Conservation (phyloP, 768 basidiomycete species). For the Cubamyces lactineus region DNA sequence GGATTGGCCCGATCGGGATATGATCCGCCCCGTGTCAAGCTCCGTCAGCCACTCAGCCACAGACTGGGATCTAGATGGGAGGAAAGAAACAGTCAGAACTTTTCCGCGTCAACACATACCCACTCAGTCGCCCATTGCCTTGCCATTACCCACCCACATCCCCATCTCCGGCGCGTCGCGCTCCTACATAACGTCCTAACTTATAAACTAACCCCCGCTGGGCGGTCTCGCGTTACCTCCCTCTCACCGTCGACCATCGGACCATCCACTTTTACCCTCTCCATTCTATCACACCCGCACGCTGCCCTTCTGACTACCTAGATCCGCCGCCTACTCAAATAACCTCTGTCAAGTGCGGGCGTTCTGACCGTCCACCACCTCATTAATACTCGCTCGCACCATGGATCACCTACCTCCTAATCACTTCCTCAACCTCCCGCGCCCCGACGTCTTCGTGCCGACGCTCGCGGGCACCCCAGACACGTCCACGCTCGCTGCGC, state of each 20-base stretch:
- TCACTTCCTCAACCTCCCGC: slow-evolving; percentile 42
- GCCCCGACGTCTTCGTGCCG: slow-evolving; percentile 35
- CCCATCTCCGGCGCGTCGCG: slow-evolving; percentile 16
- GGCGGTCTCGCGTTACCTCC: neutral
- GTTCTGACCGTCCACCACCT: neutral
- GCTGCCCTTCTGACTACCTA: neutral
- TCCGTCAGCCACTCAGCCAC: slow-evolving; percentile 7
- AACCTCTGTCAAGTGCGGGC: neutral
- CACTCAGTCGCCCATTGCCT: neutral
- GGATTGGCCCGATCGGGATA: slow-evolving; percentile 8
- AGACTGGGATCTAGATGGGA: slow-evolving; percentile 18
- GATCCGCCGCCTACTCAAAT: neutral
- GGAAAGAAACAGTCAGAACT: slow-evolving; percentile 15
- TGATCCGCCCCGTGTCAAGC: slow-evolving; percentile 6
- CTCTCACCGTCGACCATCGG: neutral
- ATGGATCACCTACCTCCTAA: slow-evolving; percentile 27
- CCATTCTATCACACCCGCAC: neutral
- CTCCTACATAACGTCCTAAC: neutral
- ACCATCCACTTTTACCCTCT: neutral
- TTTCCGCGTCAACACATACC: slow-evolving; percentile 21
- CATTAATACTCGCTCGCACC: neutral
- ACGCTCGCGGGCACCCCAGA: slow-evolving; percentile 36
- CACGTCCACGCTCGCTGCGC: slow-evolving; percentile 42
- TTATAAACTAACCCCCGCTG: neutral
- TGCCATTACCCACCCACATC: no score